Percentiles rank a stretch among this genome's conserved stretches.
Conservation (phyloP, 495 filamentous ascomycete genomes). For the Penicillium simplicissimum region DNA sequence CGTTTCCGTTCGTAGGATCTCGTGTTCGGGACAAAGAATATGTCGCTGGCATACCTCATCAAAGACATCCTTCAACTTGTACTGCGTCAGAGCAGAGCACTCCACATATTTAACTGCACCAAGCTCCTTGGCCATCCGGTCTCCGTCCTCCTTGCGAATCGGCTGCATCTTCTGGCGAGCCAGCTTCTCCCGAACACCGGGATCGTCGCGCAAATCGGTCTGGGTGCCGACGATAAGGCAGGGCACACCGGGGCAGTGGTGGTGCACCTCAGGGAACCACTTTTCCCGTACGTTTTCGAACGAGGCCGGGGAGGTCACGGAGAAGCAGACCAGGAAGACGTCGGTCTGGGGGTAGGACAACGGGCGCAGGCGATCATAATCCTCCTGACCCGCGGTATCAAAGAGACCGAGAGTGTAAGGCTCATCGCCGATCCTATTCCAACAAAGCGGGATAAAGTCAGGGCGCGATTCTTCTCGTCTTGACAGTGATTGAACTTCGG, state of each 20-base stretch:
- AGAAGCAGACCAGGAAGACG: slow-evolving; percentile 98
- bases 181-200: slow-evolving; percentile 85
- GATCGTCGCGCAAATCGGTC: slow-evolving; percentile 91
- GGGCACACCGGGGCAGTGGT: slow-evolving; percentile 96
- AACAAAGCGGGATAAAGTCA: slow-evolving; percentile 6
- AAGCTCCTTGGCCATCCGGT: slow-evolving; percentile 93
- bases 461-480: neutral
- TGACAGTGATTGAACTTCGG: neutral
- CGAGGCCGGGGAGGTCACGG: slow-evolving; percentile 95
- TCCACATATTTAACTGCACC: slow-evolving; percentile 98
- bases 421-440: slow-evolving; percentile 92
- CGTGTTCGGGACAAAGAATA: neutral
- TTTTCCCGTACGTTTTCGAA: slow-evolving; percentile 99
- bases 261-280: slow-evolving; percentile 98
- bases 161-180: slow-evolving; percentile 93
- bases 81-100: slow-evolving; percentile 96
- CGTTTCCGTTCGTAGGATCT: neutral
- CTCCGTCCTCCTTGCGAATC: slow-evolving; percentile 87
- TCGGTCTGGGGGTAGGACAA: slow-evolving; percentile 98
- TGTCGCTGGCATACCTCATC: slow-evolving; percentile 73
- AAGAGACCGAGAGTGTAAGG: slow-evolving; percentile 97
- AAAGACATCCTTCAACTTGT: slow-evolving; percentile 98
- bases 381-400: slow-evolving; percentile 98
- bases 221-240: slow-evolving; percentile 98
- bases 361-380: slow-evolving; percentile 96